Percentiles rank a stretch among this genome's conserved stretches.
These are phyloP conservation scores for Acacia melanoxylon DNA, from an alignment of 306 rosid species.

Conservation along the genomic window DNA sequence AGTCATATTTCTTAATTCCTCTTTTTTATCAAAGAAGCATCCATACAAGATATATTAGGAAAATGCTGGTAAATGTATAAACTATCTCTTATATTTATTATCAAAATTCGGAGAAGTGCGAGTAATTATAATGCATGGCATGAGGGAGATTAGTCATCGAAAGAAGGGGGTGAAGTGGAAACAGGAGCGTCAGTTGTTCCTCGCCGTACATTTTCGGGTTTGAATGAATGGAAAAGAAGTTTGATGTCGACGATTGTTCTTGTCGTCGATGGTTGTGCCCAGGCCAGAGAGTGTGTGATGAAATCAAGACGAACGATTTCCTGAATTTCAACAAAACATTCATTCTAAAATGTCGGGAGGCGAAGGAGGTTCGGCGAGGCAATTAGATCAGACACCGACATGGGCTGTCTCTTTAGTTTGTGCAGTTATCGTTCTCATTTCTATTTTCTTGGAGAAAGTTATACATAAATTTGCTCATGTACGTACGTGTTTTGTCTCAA, in stretches of 20 bases:
- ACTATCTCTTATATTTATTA: too few relatives aligned
- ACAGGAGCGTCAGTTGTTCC: conserved; percentile 39
- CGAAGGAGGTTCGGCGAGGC: conserved; percentile 38
- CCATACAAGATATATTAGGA: too few relatives aligned
- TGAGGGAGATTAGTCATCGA: conserved; percentile 20
- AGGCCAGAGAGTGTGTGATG: not conserved
- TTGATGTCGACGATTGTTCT: not conserved
- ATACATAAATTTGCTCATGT: conserved; percentile 70
- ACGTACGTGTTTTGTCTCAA: not conserved
- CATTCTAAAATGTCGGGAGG: conserved; percentile 55
- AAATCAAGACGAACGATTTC: not conserved
- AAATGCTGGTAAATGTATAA: too few relatives aligned
- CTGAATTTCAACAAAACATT: not conserved
- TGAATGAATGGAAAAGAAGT: not conserved
- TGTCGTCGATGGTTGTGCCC: not conserved
- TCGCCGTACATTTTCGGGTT: conserved; percentile 42
- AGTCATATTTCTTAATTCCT: too few relatives aligned
- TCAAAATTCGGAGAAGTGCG: too few relatives aligned
- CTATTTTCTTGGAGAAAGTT: conserved; percentile 65
- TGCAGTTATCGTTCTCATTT: conserved; percentile 66
- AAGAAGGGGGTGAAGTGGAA: conserved; percentile 15
- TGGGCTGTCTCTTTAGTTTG: conserved; percentile 95
- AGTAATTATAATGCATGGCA: not conserved
- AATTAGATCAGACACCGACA: conserved; percentile 84
- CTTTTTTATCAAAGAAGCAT: rapidly evolving